These are phyloP conservation scores for Boletus subcaerulescens DNA, from an alignment of 768 basidiomycete genomes.

Conservation along the genomic window DNA sequence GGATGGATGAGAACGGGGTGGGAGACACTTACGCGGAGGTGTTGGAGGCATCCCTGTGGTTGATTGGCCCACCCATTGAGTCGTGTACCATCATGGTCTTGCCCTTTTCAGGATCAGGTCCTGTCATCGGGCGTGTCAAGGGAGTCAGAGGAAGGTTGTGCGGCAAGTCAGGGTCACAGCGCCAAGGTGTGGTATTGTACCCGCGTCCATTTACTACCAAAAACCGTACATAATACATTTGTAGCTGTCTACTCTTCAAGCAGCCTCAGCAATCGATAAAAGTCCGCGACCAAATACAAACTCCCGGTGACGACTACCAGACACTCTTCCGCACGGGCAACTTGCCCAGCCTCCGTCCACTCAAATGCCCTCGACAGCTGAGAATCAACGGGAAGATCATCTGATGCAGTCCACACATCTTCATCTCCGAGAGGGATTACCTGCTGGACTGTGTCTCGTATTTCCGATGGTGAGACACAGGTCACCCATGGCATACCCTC, in stretches of 20 bases:
- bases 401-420: conserved; percentile 43
- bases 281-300: conserved; percentile 91
- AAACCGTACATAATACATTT: not conserved
- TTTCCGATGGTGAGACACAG: conserved; percentile 49
- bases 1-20: not conserved
- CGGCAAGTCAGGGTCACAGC: not conserved
- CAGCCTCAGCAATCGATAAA: conserved; percentile 56
- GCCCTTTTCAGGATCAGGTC: conserved; percentile 9
- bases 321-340: conserved; percentile 21
- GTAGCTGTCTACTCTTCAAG: conserved; percentile 7
- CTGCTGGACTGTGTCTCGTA: conserved; percentile 43
- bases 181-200: not conserved
- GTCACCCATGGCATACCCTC: conserved; percentile 96
- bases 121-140: conserved; percentile 8
- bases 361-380: conserved; percentile 49
- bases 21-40: conserved; percentile 15
- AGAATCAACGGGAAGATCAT: conserved; percentile 30
- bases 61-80: conserved; percentile 10
- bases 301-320: conserved; percentile 84
- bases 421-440: conserved; percentile 40
- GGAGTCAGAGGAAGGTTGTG: conserved; percentile 7
- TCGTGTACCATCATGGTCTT: conserved; percentile 12
- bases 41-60: conserved; percentile 32
- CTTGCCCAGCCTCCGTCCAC: conserved; percentile 34
- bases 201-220: not conserved